A percentile compares a stretch with the other conserved stretches of the same genome.
These are phyloP conservation scores for Chalaropsis ovoidea DNA, from an alignment of 2,329 filamentous ascomycete species.

Conservation along the genomic window DNA sequence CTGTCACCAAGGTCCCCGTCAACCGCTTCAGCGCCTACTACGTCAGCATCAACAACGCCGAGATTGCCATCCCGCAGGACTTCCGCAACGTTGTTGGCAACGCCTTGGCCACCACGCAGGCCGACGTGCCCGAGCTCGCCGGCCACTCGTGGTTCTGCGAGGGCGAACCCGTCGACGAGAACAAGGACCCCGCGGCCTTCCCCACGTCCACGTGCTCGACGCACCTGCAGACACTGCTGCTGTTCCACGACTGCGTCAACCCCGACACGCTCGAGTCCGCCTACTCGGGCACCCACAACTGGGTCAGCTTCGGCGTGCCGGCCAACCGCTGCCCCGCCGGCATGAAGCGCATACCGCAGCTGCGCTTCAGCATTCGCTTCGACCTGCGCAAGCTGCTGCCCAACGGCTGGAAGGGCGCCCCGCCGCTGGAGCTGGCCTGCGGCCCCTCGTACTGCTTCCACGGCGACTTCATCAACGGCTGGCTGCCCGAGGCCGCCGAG, in stretches of 20 bases:
- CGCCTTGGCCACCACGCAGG: constrained; percentile 31
- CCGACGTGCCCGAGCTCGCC: constrained; percentile 26
- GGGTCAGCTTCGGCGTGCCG: constrained; percentile 9
- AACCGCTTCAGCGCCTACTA: constrained; percentile 40
- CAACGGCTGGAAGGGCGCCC: constrained; percentile 37
- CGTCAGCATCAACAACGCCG: constrained; percentile 35
- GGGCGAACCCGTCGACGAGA: constrained; percentile 27
- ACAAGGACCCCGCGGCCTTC: constrained; percentile 29
- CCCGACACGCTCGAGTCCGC: constrained; percentile 28
- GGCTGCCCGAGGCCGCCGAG: constrained; percentile 35
- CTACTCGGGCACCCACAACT: constrained; percentile 25
- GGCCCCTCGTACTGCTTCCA: constrained; percentile 37
- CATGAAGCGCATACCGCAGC: constrained; percentile 39
- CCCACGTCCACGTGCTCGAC: constrained; percentile 31
- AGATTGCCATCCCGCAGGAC: constrained; percentile 39
- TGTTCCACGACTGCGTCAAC: constrained; percentile 29
- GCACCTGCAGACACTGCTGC: constrained; percentile 29
- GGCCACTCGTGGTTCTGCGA: constrained; percentile 32
- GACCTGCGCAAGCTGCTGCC: constrained; percentile 37
- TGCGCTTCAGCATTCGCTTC: constrained; percentile 41
- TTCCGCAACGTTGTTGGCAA: constrained; percentile 36
- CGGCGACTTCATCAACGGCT: constrained; percentile 42
- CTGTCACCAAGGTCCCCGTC: constrained; percentile 31
- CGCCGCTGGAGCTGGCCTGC: constrained; percentile 38
- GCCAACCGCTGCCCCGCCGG: constrained; percentile 35